Evolutionary conservation across 2,329 filamentous ascomycete genomes (phyloP).

Genomic region (Aspergillus amoenus): DNA sequence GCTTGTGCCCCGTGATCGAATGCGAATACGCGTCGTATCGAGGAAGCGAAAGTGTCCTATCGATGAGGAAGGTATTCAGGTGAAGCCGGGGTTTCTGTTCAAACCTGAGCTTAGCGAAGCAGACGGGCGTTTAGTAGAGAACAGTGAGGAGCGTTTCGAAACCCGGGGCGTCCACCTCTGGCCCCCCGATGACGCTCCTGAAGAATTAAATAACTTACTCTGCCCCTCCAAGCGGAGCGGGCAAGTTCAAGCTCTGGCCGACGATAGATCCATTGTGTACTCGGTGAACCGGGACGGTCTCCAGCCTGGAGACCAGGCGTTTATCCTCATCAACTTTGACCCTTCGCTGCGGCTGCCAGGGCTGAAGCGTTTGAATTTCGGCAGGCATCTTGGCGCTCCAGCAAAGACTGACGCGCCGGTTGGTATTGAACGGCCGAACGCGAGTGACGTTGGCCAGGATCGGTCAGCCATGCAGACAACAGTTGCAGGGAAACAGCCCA

Average conservation of each 20-base stretch:
- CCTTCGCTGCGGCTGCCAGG: slow-evolving; percentile 33
- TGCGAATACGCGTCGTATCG: slow-evolving; percentile 44
- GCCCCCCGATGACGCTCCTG: slow-evolving; percentile 41
- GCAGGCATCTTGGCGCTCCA: background rate
- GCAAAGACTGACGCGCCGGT: slow-evolving; percentile 4
- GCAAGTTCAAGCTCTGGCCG: slow-evolving; percentile 34
- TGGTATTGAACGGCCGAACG: slow-evolving; percentile 16
- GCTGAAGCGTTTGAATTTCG: slow-evolving; percentile 13
- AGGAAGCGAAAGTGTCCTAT: slow-evolving; percentile 43
- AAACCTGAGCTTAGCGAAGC: slow-evolving; percentile 27
- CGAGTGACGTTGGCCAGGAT: slow-evolving; percentile 14
- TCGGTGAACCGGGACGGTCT: slow-evolving; percentile 32
- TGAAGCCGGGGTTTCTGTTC: slow-evolving; percentile 27
- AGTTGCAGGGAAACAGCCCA: slow-evolving; percentile 7
- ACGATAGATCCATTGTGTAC: slow-evolving; percentile 44
- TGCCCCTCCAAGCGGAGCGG: slow-evolving; percentile 38
- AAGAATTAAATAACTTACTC: slow-evolving; percentile 38
- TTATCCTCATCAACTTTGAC: slow-evolving; percentile 43
- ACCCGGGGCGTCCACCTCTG: slow-evolving; percentile 42
- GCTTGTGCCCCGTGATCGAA: slow-evolving; percentile 35
- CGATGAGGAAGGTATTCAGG: slow-evolving; percentile 31
- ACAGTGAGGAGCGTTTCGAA: slow-evolving; percentile 40
- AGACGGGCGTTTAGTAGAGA: slow-evolving; percentile 27
- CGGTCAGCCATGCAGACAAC: slow-evolving; percentile 11
- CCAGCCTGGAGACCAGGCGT: slow-evolving; percentile 25